Conservation (phyloP, 1,284 basidiomycete species). For the Wallemia mellicola region DNA sequence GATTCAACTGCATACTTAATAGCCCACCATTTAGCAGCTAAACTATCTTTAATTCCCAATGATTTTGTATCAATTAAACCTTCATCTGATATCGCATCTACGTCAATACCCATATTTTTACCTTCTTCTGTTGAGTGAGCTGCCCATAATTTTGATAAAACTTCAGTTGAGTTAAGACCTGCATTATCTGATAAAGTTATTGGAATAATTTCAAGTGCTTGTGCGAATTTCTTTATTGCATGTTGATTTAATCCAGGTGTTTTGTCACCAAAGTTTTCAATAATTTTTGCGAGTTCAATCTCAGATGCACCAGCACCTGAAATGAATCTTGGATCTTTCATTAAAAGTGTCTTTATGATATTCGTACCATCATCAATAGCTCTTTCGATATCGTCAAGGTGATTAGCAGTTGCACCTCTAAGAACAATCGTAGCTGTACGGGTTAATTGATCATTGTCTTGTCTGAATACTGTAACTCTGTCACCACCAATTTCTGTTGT, state of each 20-base stretch:
- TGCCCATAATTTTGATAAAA: constrained; percentile 59
- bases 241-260: constrained; percentile 81
- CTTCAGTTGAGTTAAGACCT: constrained; percentile 74
- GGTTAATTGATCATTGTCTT: constrained; percentile 37
- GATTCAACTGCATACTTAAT: constrained; percentile 71
- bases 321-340: constrained; percentile 59
- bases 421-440: constrained; percentile 78
- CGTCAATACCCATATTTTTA: constrained; percentile 49
- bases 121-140: constrained; percentile 47
- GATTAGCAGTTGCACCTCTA: constrained; percentile 83
- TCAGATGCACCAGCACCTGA: constrained; percentile 87
- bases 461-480: constrained; percentile 81
- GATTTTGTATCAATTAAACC: constrained; percentile 32
- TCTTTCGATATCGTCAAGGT: constrained; percentile 79
- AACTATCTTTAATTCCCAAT: constrained; percentile 44
- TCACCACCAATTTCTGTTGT: constrained; percentile 91
- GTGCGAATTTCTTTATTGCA: constrained; percentile 67
- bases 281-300: constrained; percentile 54
- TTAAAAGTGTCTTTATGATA: constrained; percentile 67
- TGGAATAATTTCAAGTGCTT: constrained; percentile 72
- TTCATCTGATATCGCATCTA: constrained; percentile 43
- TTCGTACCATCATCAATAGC: constrained; percentile 93
- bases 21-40: constrained; percentile 70
- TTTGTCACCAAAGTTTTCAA: constrained; percentile 62
- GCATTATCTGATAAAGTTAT: constrained; percentile 88